Evolutionary conservation across 495 filamentous ascomycete genomes (phyloP).

Genomic region (Neurospora sp.): DNA sequence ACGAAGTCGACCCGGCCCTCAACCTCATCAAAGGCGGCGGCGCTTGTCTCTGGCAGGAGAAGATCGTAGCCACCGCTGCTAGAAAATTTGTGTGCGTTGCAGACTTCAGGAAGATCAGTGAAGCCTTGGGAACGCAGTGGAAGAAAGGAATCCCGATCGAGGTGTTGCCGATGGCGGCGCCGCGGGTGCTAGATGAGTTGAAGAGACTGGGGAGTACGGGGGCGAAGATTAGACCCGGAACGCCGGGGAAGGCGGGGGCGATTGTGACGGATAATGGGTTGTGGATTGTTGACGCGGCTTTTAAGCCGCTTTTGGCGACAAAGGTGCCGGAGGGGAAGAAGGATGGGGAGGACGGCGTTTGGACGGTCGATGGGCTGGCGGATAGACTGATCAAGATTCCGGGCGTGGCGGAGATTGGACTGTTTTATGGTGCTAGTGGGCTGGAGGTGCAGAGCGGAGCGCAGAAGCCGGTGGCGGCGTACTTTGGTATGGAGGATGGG

Average conservation of each 20-base stretch:
- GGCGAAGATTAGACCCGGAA: slow-evolving; percentile 58
- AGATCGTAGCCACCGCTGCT: slow-evolving; percentile 75
- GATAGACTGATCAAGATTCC: slow-evolving; percentile 65
- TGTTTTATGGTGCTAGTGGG: slow-evolving; percentile 76
- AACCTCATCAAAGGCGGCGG: slow-evolving; percentile 98
- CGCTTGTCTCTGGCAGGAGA: slow-evolving; percentile 95
- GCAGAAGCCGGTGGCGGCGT: slow-evolving; percentile 85
- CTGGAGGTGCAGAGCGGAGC: slow-evolving; percentile 56
- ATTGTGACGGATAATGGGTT: slow-evolving; percentile 89
- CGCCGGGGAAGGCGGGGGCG: slow-evolving; percentile 62
- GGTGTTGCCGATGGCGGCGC: background rate
- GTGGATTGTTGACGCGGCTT: slow-evolving; percentile 88
- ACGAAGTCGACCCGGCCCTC: slow-evolving; percentile 89
- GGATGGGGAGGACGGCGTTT: slow-evolving; percentile 45
- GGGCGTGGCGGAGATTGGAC: slow-evolving; percentile 83
- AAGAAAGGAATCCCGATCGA: no score
- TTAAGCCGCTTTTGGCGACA: slow-evolving; percentile 53
- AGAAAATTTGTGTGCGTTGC: slow-evolving; percentile 91
- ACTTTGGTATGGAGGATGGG: slow-evolving; percentile 79
- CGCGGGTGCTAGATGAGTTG: slow-evolving; percentile 58
- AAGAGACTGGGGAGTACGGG: slow-evolving; percentile 63
- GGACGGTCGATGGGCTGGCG: slow-evolving; percentile 69
- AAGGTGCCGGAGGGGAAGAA: slow-evolving; percentile 20
- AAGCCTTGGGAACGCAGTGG: no score
- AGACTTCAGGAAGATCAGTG: slow-evolving; percentile 77